Percentiles rank a stretch among this genome's conserved stretches.
phyloP scores from a whole-genome alignment of 805 yeast genomes.

The Saturnispora saitoi region DNA sequence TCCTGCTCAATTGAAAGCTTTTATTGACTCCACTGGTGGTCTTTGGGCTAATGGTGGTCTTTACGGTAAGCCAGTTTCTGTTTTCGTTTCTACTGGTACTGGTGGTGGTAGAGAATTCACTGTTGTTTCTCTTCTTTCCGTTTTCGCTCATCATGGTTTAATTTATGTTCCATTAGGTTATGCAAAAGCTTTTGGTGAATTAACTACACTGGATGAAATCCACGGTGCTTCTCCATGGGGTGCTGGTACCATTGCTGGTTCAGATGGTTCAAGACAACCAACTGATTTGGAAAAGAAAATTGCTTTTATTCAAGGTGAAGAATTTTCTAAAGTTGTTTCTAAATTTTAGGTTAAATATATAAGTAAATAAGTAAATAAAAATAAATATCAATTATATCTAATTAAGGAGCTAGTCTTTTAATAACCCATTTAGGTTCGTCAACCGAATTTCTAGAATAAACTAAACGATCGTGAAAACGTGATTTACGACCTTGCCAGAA shows the following conservation, averaged over 20 bases:
- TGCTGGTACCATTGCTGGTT: slow-evolving; percentile 72
- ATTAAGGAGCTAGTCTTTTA: slow-evolving; percentile 60
- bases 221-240: slow-evolving; percentile 87
- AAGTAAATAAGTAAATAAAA: background rate
- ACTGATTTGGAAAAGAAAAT: slow-evolving; percentile 52
- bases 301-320: slow-evolving; percentile 60
- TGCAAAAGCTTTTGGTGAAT: slow-evolving; percentile 45
- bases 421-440: slow-evolving; percentile 48
- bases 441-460: slow-evolving; percentile 47
- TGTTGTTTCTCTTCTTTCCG: slow-evolving; percentile 52
- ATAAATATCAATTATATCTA: background rate
- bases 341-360: slow-evolving; percentile 1
- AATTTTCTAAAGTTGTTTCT: slow-evolving; percentile 42
- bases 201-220: slow-evolving; percentile 49
- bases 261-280: slow-evolving; percentile 69
- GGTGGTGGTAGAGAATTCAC: slow-evolving; percentile 85
- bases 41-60: slow-evolving; percentile 71
- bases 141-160: slow-evolving; percentile 73
- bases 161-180: slow-evolving; percentile 74
- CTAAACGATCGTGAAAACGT: slow-evolving; percentile 83
- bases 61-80: slow-evolving; percentile 65
- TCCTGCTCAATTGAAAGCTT: slow-evolving; percentile 72
- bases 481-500: slow-evolving; percentile 96
- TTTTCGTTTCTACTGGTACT: slow-evolving; percentile 67
- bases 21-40: slow-evolving; percentile 72